These are phyloP conservation scores for Anacardium occidentale DNA, from an alignment of 345 rosid species.

Conservation along the genomic window DNA sequence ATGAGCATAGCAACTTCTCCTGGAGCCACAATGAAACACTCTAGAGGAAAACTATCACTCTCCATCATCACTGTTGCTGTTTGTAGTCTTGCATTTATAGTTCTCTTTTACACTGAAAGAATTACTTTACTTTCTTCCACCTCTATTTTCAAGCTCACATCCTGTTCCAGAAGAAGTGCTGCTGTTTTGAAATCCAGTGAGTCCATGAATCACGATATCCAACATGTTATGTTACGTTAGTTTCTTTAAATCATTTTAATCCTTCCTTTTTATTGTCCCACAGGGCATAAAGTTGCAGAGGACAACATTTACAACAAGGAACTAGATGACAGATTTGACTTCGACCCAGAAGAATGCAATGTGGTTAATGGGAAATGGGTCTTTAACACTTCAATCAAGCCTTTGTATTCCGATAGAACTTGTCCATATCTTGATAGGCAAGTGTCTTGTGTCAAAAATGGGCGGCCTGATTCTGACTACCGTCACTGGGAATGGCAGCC, in stretches of 20 bases:
- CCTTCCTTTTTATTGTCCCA: conserved; percentile 14
- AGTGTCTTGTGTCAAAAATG: conserved; percentile 72
- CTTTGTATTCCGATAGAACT: conserved; percentile 69
- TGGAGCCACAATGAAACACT: conserved; percentile 34
- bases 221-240: too few species aligned
- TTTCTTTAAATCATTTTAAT: background rate
- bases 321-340: conserved; percentile 78
- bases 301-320: conserved; percentile 34
- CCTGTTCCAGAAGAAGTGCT: conserved; percentile 50
- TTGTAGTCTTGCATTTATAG: conserved; percentile 53
- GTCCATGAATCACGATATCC: conserved; percentile 8
- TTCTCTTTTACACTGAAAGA: conserved; percentile 64
- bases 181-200: conserved; percentile 49
- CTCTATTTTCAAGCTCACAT: conserved; percentile 41
- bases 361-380: conserved; percentile 81
- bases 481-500: conserved; percentile 94
- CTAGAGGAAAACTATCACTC: conserved; percentile 60
- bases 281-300: conserved; percentile 35
- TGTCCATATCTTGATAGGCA: conserved; percentile 85
- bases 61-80: conserved; percentile 42
- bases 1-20: conserved; percentile 38
- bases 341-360: conserved; percentile 81
- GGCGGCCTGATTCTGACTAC: conserved; percentile 62
- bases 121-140: conserved; percentile 44
- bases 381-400: conserved; percentile 55